A percentile compares a stretch with the other conserved stretches of the same genome.
Conservation (phyloP, 1,284 basidiomycete genomes). For the Porodaedalea pini region DNA sequence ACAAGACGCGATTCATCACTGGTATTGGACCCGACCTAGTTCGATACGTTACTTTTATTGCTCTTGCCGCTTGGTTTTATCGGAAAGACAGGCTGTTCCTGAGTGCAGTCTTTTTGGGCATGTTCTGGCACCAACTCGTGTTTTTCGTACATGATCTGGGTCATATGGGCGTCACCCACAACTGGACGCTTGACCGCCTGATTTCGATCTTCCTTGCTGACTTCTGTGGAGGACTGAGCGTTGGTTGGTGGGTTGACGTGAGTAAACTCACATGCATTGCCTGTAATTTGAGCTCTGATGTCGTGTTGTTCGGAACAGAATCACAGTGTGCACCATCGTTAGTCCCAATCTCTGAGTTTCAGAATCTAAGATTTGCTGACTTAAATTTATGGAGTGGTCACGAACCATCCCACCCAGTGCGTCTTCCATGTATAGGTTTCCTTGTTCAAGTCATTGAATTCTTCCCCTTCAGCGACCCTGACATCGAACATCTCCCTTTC, state of each 20-base stretch:
- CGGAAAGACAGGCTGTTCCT: conserved; percentile 58
- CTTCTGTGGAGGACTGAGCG: conserved; percentile 88
- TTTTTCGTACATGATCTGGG: conserved; percentile 95
- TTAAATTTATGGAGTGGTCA: conserved; percentile 64
- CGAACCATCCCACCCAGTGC: conserved; percentile 96
- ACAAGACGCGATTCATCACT: conserved; percentile 76
- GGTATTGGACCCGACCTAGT: conserved; percentile 88
- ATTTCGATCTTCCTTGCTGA: conserved; percentile 82
- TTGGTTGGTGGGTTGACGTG: conserved; percentile 98
- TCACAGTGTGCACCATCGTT: conserved; percentile 94
- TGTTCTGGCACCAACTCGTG: conserved; percentile 93
- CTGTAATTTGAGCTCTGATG: conserved; percentile 17
- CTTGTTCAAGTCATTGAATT: conserved; percentile 16
- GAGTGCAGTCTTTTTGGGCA: conserved; percentile 79
- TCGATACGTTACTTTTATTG: conserved; percentile 70
- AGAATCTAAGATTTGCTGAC: conserved; percentile 22
- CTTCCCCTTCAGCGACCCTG: conserved; percentile 80
- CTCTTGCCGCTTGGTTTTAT: conserved; percentile 63
- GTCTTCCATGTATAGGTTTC: conserved; percentile 23
- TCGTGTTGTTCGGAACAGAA: conserved; percentile 51
- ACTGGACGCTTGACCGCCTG: conserved; percentile 80
- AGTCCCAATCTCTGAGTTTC: conserved; percentile 35
- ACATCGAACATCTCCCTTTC: conserved; percentile 95
- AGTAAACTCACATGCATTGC: conserved; percentile 33
- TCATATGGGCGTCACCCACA: conserved; percentile 89